Evolutionary conservation across 2,329 filamentous ascomycete species (phyloP), one percentile per base, ranked within the genome.

Genomic region (Metarhizium robertsii): DNA sequence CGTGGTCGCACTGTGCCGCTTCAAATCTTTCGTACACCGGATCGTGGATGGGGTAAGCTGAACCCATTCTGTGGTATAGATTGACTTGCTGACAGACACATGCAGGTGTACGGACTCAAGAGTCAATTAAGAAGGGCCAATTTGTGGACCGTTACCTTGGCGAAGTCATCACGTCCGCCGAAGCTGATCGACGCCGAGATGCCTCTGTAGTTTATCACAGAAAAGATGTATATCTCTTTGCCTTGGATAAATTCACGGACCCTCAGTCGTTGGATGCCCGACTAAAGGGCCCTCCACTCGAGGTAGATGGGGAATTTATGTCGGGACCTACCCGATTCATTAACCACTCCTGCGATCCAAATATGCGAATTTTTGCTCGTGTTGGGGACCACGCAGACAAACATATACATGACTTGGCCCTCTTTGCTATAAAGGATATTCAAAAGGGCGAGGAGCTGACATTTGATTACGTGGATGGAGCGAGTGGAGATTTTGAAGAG

Each of bases 91-190:
- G 25, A 48, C 25, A 6, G 14, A 11, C 20, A 30, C 30, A 13
- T 16, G 5, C 20, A 84, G 81, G 85, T 36, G 80, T 95, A 0
- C 78, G 83, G 7, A 85, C 84, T 57, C 78, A 79, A 4, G 75
- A 85, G 2, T 74, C 83, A 20, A 79, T 95, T 2, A 79, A 79
- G 54, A 76, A 79, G 59, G 90, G 90, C 2, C 87, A 92, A 61
- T 94, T 91, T 62, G 82, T 95, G 45, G 90, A 92, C 65, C 81
- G 80, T 7, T 95, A 94, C 64, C 77, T 91, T 7, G 89, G 90
- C 13, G 84, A 88, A 66, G 75, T 87, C 55, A 84, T 88, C 61
- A 85, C 83, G 1, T 74, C 77, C 0, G 62, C 68, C 2, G 84
- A 92, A 69, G 87, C 89, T 0, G 78, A 84, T 16, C 73, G 75